phyloP scores from a whole-genome alignment of 371 early-diverging fungal species.

The Circinella umbellata region DNA sequence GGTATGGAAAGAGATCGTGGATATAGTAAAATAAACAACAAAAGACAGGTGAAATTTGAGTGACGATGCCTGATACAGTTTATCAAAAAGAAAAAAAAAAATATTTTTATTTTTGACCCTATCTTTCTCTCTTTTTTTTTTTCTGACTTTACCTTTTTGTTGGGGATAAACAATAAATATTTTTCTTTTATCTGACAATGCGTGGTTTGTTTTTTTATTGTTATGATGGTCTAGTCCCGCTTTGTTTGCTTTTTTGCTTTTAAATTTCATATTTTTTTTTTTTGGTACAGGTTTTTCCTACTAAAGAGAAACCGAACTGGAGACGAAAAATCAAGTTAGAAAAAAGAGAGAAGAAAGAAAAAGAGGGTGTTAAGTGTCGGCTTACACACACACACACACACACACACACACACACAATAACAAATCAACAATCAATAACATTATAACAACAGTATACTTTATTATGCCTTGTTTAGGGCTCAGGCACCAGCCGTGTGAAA shows the following conservation, averaged over 20 bases:
- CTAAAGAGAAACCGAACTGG: slow-evolving; percentile 3
- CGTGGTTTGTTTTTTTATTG: background rate
- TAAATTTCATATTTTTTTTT: no score
- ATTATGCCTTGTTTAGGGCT: background rate
- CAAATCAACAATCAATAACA: no score
- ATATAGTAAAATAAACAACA: slow-evolving; percentile 13
- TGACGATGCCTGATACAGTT: slow-evolving; percentile 5
- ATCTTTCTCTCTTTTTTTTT: background rate
- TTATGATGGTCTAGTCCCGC: background rate
- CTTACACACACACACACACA: no score
- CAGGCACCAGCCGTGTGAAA: slow-evolving; percentile 16
- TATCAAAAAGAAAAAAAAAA: background rate
- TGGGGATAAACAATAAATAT: slow-evolving; percentile 16
- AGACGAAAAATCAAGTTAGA: no score
- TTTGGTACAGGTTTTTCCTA: background rate
- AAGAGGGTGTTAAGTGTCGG: no score
- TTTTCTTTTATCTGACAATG: slow-evolving; percentile 3
- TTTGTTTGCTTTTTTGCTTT: background rate
- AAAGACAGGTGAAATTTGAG: slow-evolving; percentile 1
- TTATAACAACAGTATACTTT: no score
- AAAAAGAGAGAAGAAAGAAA: no score
- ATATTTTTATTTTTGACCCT: background rate
- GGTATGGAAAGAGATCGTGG: slow-evolving; percentile 6
- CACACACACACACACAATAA: no score
- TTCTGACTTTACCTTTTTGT: slow-evolving; percentile 12